phyloP scores from a whole-genome alignment of 306 rosid genomes.

The Calophaca sinica region DNA sequence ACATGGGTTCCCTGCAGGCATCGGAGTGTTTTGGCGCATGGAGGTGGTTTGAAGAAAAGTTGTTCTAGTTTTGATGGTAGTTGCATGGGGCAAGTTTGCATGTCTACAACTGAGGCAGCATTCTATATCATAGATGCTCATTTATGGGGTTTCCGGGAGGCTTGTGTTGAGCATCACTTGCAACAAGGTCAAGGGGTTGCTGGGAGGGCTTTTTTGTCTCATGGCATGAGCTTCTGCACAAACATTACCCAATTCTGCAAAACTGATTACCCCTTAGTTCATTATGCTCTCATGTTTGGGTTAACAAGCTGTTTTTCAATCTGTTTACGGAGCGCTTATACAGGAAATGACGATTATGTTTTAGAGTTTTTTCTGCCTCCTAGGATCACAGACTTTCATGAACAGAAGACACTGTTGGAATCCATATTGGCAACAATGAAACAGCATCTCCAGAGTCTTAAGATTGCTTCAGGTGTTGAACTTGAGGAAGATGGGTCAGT shows the following conservation, averaged over 20 bases:
- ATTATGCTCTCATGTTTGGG: slow-evolving; percentile 90
- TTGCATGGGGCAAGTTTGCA: slow-evolving; percentile 91
- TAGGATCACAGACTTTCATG: slow-evolving; percentile 53
- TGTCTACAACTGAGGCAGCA: slow-evolving; percentile 91
- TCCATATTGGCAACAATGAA: slow-evolving; percentile 78
- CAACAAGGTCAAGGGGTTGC: slow-evolving; percentile 96
- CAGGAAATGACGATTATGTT: slow-evolving; percentile 84
- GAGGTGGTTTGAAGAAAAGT: slow-evolving; percentile 86
- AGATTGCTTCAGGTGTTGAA: slow-evolving; percentile 81
- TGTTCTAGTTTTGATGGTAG: slow-evolving; percentile 92
- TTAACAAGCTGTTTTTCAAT: slow-evolving; percentile 79
- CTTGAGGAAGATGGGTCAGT: slow-evolving; percentile 62
- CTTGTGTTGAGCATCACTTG: slow-evolving; percentile 92
- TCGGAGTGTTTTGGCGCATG: slow-evolving; percentile 80
- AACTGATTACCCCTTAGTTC: slow-evolving; percentile 88
- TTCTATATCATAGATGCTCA: slow-evolving; percentile 81
- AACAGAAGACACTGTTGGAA: slow-evolving; percentile 72
- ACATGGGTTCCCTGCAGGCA: slow-evolving; percentile 99
- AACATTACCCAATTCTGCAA: slow-evolving; percentile 87
- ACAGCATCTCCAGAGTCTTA: slow-evolving; percentile 78
- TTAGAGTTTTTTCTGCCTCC: slow-evolving; percentile 91
- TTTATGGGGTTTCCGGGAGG: slow-evolving; percentile 91
- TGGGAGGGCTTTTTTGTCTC: slow-evolving; percentile 84
- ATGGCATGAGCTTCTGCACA: slow-evolving; percentile 67
- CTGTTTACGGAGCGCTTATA: slow-evolving; percentile 77